These are phyloP conservation scores for Akanthomyces uredinophilus DNA, from an alignment of 2,329 filamentous ascomycete species.

Conservation along the genomic window DNA sequence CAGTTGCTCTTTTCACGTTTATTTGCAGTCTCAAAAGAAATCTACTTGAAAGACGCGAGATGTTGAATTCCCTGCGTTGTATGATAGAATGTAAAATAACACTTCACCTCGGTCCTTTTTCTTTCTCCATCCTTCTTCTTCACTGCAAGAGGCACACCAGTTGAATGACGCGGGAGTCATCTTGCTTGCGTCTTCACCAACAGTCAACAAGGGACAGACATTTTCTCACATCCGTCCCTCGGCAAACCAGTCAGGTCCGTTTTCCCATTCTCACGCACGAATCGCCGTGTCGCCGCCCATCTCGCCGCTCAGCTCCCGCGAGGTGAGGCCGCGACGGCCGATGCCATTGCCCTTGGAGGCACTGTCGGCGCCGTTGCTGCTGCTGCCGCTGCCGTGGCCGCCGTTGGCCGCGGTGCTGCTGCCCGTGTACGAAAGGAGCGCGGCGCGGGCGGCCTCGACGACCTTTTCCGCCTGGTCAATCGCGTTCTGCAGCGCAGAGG, in stretches of 20 bases:
- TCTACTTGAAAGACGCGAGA: not conserved
- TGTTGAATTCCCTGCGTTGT: slow-evolving; percentile 4
- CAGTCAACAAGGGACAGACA: no score
- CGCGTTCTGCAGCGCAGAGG: slow-evolving; percentile 37
- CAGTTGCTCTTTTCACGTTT: not conserved
- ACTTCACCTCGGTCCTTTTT: not conserved
- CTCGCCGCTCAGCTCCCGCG: slow-evolving; percentile 53
- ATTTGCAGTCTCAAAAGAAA: not conserved
- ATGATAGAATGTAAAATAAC: not conserved
- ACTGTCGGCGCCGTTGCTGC: slow-evolving; percentile 19
- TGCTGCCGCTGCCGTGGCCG: slow-evolving; percentile 15
- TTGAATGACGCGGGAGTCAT: slow-evolving; percentile 16
- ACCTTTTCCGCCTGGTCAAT: slow-evolving; percentile 43
- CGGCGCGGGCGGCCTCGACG: slow-evolving; percentile 40
- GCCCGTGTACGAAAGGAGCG: slow-evolving; percentile 36
- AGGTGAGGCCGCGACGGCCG: slow-evolving; percentile 42
- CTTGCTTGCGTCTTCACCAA: not conserved
- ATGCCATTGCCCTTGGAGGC: slow-evolving; percentile 17
- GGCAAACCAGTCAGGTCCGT: not conserved
- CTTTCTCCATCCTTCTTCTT: not conserved
- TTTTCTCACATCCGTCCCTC: not conserved
- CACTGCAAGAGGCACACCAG: slow-evolving; percentile 3
- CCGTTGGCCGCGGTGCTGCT: slow-evolving; percentile 10
- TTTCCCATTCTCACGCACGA: slow-evolving; percentile 19
- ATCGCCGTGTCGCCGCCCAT: slow-evolving; percentile 55